Evolutionary conservation across 441 rosid genomes (phyloP), one percentile per base, ranked within the genome.

Genomic region (Rhodomyrtus psidioides): DNA sequence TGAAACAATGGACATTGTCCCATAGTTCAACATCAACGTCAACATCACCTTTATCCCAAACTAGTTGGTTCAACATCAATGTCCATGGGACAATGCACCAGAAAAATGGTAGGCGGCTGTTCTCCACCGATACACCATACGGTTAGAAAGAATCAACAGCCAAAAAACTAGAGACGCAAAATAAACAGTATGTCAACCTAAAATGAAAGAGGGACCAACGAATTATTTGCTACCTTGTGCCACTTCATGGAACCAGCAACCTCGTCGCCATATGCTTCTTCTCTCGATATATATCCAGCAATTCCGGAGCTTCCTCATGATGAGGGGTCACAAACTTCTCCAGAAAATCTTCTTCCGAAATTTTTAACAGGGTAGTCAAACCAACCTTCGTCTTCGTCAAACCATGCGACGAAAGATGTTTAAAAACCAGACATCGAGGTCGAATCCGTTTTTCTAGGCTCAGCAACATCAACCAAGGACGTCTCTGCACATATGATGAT

Each of bases 371-470:
- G 17, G 26, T 5, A 53, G 16, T 34, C 54, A 84, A 56, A 44
- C 65, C 57, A 30, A 75, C 27, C 27, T 76, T 81, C 46, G 85
- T 46, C 55, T 84, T 89, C 12, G 89, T 84, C 83, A 91, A 82
- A 62, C 90, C 86, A 81, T 89, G 88, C 1, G 85, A 79, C 21
- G 74, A 39, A 70, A 91, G 87, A 88, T 53, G 86, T 85, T 83
- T 83, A 46, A 90, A 46, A n/a, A 90, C 86, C 9, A 87, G 74
- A 82, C 89, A 90, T 55, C 93, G 92, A 5, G 92, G 93, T 0
- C 87, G 83, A 74, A 85, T 89, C 83, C 91, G 86, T 86, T 85
- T 90, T 86, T 89, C 85, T 84, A 92, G 86, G 82, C 92, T 91
- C 42, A 82, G 53, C 9, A 86, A 85, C 24, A 90, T 82, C 6